These are phyloP conservation scores for Penicillium sp. DNA, from an alignment of 2,329 filamentous ascomycete genomes.

Conservation along the genomic window DNA sequence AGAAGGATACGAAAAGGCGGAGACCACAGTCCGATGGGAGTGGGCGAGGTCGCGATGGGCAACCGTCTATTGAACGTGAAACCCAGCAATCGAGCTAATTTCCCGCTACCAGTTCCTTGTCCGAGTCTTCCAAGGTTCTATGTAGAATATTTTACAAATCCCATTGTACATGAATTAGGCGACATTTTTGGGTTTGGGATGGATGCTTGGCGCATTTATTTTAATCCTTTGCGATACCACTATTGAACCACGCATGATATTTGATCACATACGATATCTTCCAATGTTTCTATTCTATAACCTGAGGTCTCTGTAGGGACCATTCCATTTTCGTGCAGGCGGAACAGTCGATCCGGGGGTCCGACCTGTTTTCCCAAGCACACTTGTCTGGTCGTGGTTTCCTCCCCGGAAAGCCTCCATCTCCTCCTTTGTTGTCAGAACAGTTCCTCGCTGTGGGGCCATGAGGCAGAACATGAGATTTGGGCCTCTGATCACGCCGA, in stretches of 20 bases:
- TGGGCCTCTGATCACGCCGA: constrained; percentile 20
- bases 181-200: background rate
- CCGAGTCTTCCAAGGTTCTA: background rate
- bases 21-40: constrained; percentile 15
- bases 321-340: too few species aligned
- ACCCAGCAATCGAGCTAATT: background rate
- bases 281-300: background rate
- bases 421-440: constrained; percentile 18
- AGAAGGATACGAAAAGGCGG: constrained; percentile 25
- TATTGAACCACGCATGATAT: background rate
- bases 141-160: background rate
- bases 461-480: constrained; percentile 21
- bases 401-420: constrained; percentile 14
- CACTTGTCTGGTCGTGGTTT: constrained; percentile 5
- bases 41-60: constrained; percentile 21
- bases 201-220: background rate
- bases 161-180: background rate
- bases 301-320: too few species aligned
- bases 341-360: background rate
- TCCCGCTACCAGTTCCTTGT: background rate
- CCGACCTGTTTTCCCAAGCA: constrained; percentile 12
- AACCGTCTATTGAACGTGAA: background rate
- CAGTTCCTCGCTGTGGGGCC: constrained; percentile 12
- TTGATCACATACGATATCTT: background rate
- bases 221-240: background rate